Evolutionary conservation across 306 rosid species (phyloP), one percentile per base, ranked within the genome.

Genomic region (Erythrophleum fordii): DNA sequence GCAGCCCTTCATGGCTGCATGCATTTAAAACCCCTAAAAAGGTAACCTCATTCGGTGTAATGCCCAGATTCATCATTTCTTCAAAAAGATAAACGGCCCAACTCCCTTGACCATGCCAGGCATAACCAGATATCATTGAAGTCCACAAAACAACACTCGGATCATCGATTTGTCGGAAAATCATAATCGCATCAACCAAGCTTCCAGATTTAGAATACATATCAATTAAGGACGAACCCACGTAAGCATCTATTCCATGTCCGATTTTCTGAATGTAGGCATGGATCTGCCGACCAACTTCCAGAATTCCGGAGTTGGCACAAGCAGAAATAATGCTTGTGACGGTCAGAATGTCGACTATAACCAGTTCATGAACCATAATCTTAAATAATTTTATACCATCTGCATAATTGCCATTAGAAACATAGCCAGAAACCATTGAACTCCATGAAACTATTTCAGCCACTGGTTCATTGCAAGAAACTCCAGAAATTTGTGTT

Each of bases 141-240:
- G 94, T 93, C 97, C 97, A 93, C 67, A 83, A 58, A 62, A 95
- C 95, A 72, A 91, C 87, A 82, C 85, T 90, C 14, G 83, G 89
- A 80, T 81, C 70, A 23, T 22, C 22, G 56, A 69, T 86, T 79
- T 84, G 88, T 75, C 77, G 48, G 69, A 95, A 95, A 76, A 87
- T 80, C 86, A 23, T 48, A 78, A 84, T 51, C 73, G 97, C 94
- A 74, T 89, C 93, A 45, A 79, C 81, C 71, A 93, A 83, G 85
- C 83, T 83, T 77, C 99, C 97, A 66, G 93, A 89, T 87, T 95
- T 93, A 53, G 97, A 87, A 82, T 93, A 95, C 97, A 95, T 93
- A 80, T 86, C 95, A 81, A 93, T 87, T 62, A 88, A 84, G 16
- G 95, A 84, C 25, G 97, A 92, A 68, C 89, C 92, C 42, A 88